Evolutionary conservation across 176 grass and related monocot genomes (phyloP), one percentile per base, ranked within the genome.

Genomic region (Zoysia pacifica): DNA sequence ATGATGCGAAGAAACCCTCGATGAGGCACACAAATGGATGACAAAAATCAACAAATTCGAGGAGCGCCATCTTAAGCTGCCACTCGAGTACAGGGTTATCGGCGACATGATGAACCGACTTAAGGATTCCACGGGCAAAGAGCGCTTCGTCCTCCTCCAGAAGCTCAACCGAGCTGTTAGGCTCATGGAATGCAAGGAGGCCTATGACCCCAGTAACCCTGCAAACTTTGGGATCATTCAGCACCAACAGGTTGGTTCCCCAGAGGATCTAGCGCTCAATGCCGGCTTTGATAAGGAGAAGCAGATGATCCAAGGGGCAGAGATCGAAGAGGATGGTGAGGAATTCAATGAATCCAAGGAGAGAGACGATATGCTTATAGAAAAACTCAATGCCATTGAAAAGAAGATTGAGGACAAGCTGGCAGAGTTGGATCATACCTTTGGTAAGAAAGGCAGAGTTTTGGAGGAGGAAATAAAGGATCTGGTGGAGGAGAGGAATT

Each of bases 381-480:
- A 98, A 81, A 85, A 98, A 83, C 48, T 98, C 58, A 93, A 89
- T 89, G 61, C 71, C 11, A 93, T 98, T 5, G 95, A 98, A 65
- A 91, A 87, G 88, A 93, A 89, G 83, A 83, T 91, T 12, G 90
- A 94, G 81, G 84, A 87, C 37, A 98, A 91, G 66, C 61, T 98
- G 59, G 72, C 74, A 37, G 78, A 81, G 9, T 74, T 98, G 69
- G 95, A 98, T 72, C 95, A 94, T 82, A 91, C 89, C 9, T 97
- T 97, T 62, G 95, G 92, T 72, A 97, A 97, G 80, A 97, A 94
- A 65, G 90, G 95, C 48, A 89, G 92, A 66, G 95, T 79, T 80
- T 64, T 94, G 72, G 89, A 97, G 67, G 91, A 87, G 77, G 85
- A 97, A 74, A 89, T 97, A 49, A 87, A 89, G 70, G 88, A 94